phyloP scores from a whole-genome alignment of 148 eudicot species.

The Rhododendron kiyosumense region DNA sequence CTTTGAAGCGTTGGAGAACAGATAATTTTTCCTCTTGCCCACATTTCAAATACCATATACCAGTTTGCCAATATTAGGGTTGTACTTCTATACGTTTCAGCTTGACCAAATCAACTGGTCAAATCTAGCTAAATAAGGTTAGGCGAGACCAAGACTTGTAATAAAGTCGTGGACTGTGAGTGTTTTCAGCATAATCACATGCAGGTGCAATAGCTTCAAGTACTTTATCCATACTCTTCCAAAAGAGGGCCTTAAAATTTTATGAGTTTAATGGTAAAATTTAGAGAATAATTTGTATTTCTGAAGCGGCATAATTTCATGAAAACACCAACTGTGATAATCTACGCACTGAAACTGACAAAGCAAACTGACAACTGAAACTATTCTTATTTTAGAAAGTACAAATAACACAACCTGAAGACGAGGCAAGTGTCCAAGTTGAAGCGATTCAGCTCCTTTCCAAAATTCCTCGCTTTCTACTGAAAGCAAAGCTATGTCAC shows the following conservation, averaged over 20 bases:
- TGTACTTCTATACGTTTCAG: not conserved
- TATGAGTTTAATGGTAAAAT: not conserved
- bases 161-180: not conserved
- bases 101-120: not conserved
- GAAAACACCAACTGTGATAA: not conserved
- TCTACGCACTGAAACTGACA: not conserved
- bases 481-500: conserved; percentile 89
- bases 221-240: not conserved
- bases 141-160: not conserved
- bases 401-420: conserved; percentile 60
- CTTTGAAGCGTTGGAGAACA: not conserved
- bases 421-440: conserved; percentile 71
- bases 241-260: not conserved
- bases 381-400: not conserved
- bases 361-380: not conserved
- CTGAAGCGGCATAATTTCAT: not conserved
- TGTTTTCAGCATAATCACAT: not conserved
- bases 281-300: not conserved
- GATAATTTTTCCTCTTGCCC: not conserved
- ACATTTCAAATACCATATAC: not conserved
- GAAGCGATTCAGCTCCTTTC: conserved; percentile 79
- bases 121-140: not conserved
- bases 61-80: not conserved
- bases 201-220: not conserved
- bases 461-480: conserved; percentile 88